phyloP scores from a whole-genome alignment of 371 early-diverging fungal genomes.

The Mortierella sp. region DNA sequence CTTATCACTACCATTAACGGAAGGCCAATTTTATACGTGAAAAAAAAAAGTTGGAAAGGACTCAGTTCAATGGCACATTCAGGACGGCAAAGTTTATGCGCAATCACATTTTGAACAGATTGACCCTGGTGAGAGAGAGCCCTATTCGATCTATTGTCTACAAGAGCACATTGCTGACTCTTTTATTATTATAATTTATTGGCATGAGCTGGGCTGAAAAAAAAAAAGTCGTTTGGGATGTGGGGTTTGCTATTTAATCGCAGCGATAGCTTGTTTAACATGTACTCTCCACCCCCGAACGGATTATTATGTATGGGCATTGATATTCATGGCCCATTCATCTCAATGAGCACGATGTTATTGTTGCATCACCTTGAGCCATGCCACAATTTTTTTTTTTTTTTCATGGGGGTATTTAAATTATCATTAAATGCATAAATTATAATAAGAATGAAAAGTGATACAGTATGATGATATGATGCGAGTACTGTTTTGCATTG shows the following conservation, averaged over 20 bases:
- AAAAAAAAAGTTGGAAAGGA: no score
- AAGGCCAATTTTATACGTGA: no score
- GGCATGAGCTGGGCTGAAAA: slow-evolving; percentile 1
- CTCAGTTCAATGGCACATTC: no score
- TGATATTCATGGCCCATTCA: background rate
- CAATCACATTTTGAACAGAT: background rate
- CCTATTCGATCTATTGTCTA: slow-evolving; percentile 5
- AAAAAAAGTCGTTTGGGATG: background rate
- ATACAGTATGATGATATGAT: background rate
- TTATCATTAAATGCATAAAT: background rate
- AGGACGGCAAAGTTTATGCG: background rate
- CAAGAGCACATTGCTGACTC: background rate
- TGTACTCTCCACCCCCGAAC: no score
- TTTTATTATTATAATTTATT: background rate
- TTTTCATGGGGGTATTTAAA: background rate
- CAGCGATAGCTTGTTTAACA: background rate
- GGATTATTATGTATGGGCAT: background rate
- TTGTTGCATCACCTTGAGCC: background rate
- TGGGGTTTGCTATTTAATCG: background rate
- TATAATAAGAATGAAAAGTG: background rate
- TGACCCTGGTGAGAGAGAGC: slow-evolving; percentile 7
- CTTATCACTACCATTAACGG: no score
- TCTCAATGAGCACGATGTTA: background rate
- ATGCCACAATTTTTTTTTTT: background rate
- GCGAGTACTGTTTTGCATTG: background rate